Evolutionary conservation across 2,329 filamentous ascomycete genomes (phyloP).

Genomic region (Nemania diffusa): DNA sequence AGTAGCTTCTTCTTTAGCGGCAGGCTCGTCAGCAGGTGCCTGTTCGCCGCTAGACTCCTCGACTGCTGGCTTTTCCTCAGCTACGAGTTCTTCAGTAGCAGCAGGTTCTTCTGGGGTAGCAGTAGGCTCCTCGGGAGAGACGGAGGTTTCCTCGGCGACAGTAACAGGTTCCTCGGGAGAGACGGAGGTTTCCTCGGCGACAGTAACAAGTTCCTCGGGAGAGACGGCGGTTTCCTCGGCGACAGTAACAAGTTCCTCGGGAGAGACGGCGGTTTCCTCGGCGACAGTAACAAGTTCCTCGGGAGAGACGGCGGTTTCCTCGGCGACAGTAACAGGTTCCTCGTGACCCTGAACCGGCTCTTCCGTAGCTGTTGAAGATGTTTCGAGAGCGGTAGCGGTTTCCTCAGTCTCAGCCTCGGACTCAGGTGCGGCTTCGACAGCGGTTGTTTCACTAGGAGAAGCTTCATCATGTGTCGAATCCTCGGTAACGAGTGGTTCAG

Average conservation of each 20-base stretch:
- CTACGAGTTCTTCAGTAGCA: background rate
- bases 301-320: background rate
- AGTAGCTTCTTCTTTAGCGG: background rate
- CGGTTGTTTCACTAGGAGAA: conserved; percentile 5
- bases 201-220: conserved; percentile 11
- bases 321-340: background rate
- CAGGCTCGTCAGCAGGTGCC: background rate
- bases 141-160: background rate
- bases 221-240: background rate
- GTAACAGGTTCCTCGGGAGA: background rate
- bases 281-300: conserved; percentile 7
- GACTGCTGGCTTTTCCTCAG: background rate
- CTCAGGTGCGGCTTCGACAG: conserved; percentile 9
- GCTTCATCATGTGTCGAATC: conserved; percentile 1
- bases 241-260: conserved; percentile 12
- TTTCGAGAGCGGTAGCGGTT: background rate
- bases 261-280: background rate
- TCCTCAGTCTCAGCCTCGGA: conserved; percentile 16
- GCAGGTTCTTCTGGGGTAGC: background rate
- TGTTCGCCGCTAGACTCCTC: background rate
- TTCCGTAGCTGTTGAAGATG: background rate
- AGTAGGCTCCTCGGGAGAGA: background rate
- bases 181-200: background rate
- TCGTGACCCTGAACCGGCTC: conserved; percentile 10
- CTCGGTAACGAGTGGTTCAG: conserved; percentile 18